Percentiles rank a stretch among this genome's conserved stretches.
These are phyloP conservation scores for Fusarium aywerte DNA, from an alignment of 2,329 filamentous ascomycete genomes.

Conservation along the genomic window DNA sequence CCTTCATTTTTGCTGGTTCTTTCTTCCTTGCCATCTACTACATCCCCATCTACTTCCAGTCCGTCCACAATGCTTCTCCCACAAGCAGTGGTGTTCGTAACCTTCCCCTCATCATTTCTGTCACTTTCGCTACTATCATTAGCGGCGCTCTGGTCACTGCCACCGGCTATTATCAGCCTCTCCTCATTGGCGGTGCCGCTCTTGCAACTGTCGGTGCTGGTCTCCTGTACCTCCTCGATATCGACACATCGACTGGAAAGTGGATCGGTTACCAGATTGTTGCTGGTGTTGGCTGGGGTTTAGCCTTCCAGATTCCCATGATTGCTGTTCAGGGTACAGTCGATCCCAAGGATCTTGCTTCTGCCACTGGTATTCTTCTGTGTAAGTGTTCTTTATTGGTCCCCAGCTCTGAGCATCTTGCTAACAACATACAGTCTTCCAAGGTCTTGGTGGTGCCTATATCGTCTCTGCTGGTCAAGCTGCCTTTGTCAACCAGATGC, in stretches of 20 bases:
- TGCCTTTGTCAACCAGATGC: constrained; percentile 59
- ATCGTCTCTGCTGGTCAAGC: constrained; percentile 61
- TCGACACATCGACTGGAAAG: constrained; percentile 52
- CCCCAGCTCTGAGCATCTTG: not conserved
- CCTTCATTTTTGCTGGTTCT: constrained; percentile 56
- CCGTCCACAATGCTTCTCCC: constrained; percentile 54
- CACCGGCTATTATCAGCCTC: constrained; percentile 56
- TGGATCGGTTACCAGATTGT: constrained; percentile 67
- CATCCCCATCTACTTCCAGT: constrained; percentile 60
- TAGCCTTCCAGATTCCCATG: constrained; percentile 61
- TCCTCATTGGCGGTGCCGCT: constrained; percentile 58
- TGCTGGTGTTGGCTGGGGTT: constrained; percentile 59
- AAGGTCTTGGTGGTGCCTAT: constrained; percentile 62
- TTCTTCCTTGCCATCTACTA: constrained; percentile 61
- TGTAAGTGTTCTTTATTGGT: constrained; percentile 47
- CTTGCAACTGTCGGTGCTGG: constrained; percentile 58
- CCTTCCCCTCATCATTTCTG: constrained; percentile 58
- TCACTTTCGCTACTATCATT: constrained; percentile 55
- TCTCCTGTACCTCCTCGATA: constrained; percentile 56
- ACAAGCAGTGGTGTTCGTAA: constrained; percentile 57
- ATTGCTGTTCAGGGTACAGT: constrained; percentile 59
- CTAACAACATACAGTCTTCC: constrained; percentile 53
- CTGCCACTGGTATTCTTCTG: constrained; percentile 60
- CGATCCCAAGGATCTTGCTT: constrained; percentile 56
- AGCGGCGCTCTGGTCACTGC: constrained; percentile 54